Percentiles rank a stretch among this genome's conserved stretches.
Evolutionary conservation across 345 rosid species (phyloP).

Genomic region (Dipteronia dyeriana): DNA sequence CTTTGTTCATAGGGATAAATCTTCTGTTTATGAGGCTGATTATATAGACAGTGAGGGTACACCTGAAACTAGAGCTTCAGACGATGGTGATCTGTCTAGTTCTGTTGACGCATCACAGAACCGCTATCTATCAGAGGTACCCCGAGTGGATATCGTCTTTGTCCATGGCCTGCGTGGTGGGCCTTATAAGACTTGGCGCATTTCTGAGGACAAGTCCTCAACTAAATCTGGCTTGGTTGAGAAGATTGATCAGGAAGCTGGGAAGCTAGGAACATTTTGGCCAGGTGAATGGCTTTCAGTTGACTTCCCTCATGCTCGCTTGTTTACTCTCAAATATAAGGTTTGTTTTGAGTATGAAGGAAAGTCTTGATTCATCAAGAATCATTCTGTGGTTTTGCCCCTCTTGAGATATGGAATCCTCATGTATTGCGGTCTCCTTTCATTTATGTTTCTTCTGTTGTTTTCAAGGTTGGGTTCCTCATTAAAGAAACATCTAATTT

Average conservation of each 20-base stretch:
- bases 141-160: conserved; percentile 82
- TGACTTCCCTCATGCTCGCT: conserved; percentile 85
- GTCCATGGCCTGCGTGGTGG: conserved; percentile 97
- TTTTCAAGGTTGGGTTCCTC: conserved; percentile 15
- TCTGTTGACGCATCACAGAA: conserved; percentile 34
- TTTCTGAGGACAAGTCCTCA: conserved; percentile 82
- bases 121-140: conserved; percentile 42
- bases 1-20: conserved; percentile 25
- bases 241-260: conserved; percentile 98
- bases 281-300: conserved; percentile 94
- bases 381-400: not conserved
- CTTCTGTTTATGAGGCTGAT: conserved; percentile 33
- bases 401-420: conserved; percentile 4
- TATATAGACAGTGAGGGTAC: conserved; percentile 27
- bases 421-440: conserved; percentile 3
- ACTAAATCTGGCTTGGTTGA: conserved; percentile 95
- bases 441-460: conserved; percentile 2
- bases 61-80: conserved; percentile 27
- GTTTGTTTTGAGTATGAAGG: conserved; percentile 44
- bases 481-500: conserved; percentile 1
- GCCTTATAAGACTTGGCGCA: conserved; percentile 93
- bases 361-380: conserved; percentile 5
- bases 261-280: conserved; percentile 96
- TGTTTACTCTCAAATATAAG: conserved; percentile 92
- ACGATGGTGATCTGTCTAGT: conserved; percentile 31